Evolutionary conservation across 1,139 yeast species (phyloP), one percentile per base, ranked within the genome.

Genomic region (Lodderomyces orthopsilosis): DNA sequence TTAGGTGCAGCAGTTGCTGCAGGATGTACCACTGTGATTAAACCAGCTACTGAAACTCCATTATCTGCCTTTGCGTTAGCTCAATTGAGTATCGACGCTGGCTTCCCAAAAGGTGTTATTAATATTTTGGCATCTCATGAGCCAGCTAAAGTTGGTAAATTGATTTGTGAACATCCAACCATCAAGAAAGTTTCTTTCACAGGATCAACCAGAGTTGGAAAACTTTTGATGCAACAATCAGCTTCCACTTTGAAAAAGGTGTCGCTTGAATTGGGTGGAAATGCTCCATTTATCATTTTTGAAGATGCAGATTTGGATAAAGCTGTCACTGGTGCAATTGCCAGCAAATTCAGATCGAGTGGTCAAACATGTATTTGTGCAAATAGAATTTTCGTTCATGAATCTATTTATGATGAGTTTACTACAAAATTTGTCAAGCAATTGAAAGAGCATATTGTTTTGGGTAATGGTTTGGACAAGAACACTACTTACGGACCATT

Each of bases 361-460:
- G 97, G 97, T 30, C 96, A 90, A 64, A 84, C 90, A 38, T 90
- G 97, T 69, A 84, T 94, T 37, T 89, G 95, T 44, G 88, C 91
- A 43, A 89, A 93, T 49, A 75, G 96, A 51, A 74, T 89, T 24
- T 85, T 83, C 53, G 85, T 88, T 22, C 91, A 88, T 52, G 88
- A 81, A 48, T 60, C 73, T 3, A 66, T 88, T 32, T 85, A 85
- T 60, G 94, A 88, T 47, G 72, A 78, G 56, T 75, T 75, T 54
- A 54, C 67, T 36, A 45, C 51, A 13, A 65, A 58, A 45, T 61
- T 74, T 40, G 79, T 81, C 6, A 73, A 62, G 1, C 74, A 76
- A 48, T 84, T 89, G 22, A 56, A 65, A 10, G 58, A 70, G 42
- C 46, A 50, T 5, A 79, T 84, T 54, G 75, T 69, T 45, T 68